Base-by-base conservation (phyloP, 768 basidiomycete species). In the Pulveroboletus sp. region DNA sequence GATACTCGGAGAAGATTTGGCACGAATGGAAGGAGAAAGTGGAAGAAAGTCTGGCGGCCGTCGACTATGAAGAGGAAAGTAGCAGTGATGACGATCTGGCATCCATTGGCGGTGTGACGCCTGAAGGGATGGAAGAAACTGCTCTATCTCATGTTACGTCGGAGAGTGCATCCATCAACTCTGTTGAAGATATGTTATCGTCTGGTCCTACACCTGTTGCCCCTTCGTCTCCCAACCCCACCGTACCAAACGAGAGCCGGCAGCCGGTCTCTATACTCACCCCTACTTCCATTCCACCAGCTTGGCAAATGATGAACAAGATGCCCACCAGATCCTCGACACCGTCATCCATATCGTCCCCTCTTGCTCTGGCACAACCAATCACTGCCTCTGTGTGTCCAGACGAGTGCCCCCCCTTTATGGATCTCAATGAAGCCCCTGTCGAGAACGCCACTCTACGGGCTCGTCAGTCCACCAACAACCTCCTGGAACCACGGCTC, bases 21-120 rank as follows among this genome's bases (percentile, higher is more conserved):
- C 86, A 87, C 60, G 96, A 98, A 70, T 98, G 95, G 94, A 88
- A 97, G 69, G 87, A 89, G 61, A 83, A 81, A 58, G 86, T 96
- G 12, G 86, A 83, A 52, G 78, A 81, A 58, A 78, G 76, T 37
- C 69, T 94, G 31, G 78, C 77, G 4, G 71, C 72, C 31, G 70
- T 75, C 26, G 79, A 82, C 15, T 80, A 80, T 15, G 82, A 79
- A 8, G 82, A 81, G 38, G 79, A 72, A 38, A 73, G 64, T 39
- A 66, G 71, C 37, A 77, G 74, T 43, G 71, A 73, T 47, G 72
- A 73, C 31, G 75, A 72, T 10, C 71, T 69, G 4, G 70, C 63
- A 37, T 67, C 56, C 24, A 68, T 66, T 6, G 63, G 56, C n/a
- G 47, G 42, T 18, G 55, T 57, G 8, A 64, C 61, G 5, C 54